Evolutionary conservation across 2,329 filamentous ascomycete species (phyloP).

Genomic region (Cercospora citrullina): DNA sequence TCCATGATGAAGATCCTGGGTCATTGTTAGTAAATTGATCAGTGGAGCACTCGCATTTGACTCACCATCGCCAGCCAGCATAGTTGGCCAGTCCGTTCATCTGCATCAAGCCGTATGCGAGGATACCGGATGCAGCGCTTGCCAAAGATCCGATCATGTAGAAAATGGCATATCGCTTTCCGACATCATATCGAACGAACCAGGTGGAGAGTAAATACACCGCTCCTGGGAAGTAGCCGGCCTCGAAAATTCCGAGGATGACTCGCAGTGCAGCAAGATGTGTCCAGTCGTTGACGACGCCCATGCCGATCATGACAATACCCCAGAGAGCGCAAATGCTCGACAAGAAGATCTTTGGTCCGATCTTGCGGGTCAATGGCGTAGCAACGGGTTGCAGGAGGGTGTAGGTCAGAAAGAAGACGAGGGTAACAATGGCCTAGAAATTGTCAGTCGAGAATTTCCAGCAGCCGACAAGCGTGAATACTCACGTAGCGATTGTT

Average conservation of each 20-base stretch:
- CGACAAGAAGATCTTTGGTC: slow-evolving; percentile 34
- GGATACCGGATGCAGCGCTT: slow-evolving; percentile 52
- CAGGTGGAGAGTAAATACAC: slow-evolving; percentile 50
- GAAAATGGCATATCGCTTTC: slow-evolving; percentile 39
- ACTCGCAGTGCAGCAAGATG: slow-evolving; percentile 29
- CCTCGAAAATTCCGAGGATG: slow-evolving; percentile 32
- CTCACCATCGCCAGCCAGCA: slow-evolving; percentile 20
- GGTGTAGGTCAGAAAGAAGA: slow-evolving; percentile 43
- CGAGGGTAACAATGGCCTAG: slow-evolving; percentile 39
- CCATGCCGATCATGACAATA: slow-evolving; percentile 48
- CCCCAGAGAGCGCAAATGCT: slow-evolving; percentile 15
- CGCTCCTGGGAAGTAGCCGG: slow-evolving; percentile 29
- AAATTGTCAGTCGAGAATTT: slow-evolving; percentile 21
- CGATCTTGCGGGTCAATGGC: slow-evolving; percentile 34
- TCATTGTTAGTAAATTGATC: slow-evolving; percentile 10
- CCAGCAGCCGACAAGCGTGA: too few relatives aligned
- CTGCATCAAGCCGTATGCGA: slow-evolving; percentile 52
- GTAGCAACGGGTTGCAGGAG: slow-evolving; percentile 40
- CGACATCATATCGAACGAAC: slow-evolving; percentile 46
- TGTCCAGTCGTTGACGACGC: slow-evolving; percentile 32
- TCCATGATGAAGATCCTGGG: slow-evolving; percentile 23
- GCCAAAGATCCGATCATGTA: slow-evolving; percentile 43
- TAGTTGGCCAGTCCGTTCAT: slow-evolving; percentile 35
- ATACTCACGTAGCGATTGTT: slow-evolving; percentile 24
- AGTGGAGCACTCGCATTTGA: too few relatives aligned